Base-by-base conservation (phyloP, 352 stramenopile species). In the Phytophthora hybrid region DNA sequence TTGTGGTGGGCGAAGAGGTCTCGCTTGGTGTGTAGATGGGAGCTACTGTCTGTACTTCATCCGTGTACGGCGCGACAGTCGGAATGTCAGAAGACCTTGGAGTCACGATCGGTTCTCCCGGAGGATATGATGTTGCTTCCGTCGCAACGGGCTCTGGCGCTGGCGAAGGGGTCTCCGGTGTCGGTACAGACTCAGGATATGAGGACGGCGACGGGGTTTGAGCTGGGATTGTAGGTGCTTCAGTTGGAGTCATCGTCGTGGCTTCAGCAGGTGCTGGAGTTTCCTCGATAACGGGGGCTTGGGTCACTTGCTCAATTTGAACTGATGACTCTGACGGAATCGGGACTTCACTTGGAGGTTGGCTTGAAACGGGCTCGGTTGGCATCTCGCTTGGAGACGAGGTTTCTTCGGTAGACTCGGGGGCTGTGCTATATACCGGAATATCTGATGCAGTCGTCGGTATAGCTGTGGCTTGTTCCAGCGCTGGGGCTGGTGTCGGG, bases 351-450 rank as follows among this genome's bases (percentile, higher is more conserved):
- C 16, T 34, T 3, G 21, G 60, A 52, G 16, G 13, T 66, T 55
- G 53, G 5, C 13, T 51, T 14, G 32, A 5, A 4, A 21, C n/a
- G 18, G n/a, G n/a, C 13, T 54, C 10, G 59, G 55, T 66, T 4
- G 59, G 53, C 16, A 6, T 18, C 4, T 46, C 32, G 34, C 29
- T 64, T 32, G 44, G 19, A 29, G n/a, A 11, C 47, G 47, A 8
- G 23, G 46, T 49, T 9, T 19, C 19, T 31, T 49, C 21, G n/a
- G 68, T 58, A 8, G 54, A n/a, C 2, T 23, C 16, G 8, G 44
- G 18, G 23, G 59, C 51, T 37, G 44, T 31, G 26, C 16, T 74
- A 23, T 74, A 69, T 18, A 69, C 60, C 31, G 67, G 65, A 32
- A 73, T 73, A 5, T 73, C 66, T 16, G 47, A 55, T 23, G 51